These are phyloP conservation scores for Collariella sp. DNA, from an alignment of 495 filamentous ascomycete species.

Conservation along the genomic window DNA sequence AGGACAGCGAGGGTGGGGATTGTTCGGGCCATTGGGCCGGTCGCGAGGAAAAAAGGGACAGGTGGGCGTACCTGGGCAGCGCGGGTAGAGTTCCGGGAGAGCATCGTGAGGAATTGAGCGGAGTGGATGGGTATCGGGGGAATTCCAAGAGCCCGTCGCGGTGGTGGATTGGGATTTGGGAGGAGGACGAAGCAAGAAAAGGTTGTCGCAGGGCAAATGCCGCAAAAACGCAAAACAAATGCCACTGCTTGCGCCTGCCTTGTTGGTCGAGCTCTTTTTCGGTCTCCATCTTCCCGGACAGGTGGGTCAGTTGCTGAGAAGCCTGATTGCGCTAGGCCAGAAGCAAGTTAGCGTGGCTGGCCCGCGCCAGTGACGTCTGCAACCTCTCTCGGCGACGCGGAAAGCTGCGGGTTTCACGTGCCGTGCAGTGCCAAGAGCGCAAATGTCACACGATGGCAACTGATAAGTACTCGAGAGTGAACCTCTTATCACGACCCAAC, in stretches of 20 bases:
- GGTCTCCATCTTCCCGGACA: constrained; percentile 19
- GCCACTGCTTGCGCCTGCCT: constrained; percentile 11
- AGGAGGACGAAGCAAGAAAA: constrained; percentile 10
- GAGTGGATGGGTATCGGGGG: not conserved
- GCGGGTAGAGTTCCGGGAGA: constrained; percentile 51
- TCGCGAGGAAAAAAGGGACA: not conserved
- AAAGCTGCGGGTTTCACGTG: constrained; percentile 5
- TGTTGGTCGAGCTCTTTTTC: constrained; percentile 23
- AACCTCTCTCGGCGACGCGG: not conserved
- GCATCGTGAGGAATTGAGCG: constrained; percentile 41
- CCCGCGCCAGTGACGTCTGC: constrained; percentile 17
- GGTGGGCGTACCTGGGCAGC: constrained; percentile 36
- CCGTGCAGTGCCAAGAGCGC: not conserved
- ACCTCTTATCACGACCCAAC: no score
- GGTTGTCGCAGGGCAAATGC: constrained; percentile 23
- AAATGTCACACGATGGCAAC: no score
- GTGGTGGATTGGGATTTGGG: constrained; percentile 1
- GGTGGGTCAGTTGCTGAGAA: constrained; percentile 8
- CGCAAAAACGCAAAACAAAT: constrained; percentile 21
- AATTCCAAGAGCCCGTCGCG: constrained; percentile 2
- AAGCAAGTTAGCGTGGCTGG: not conserved
- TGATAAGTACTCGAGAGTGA: no score
- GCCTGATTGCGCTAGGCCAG: constrained; percentile 9
- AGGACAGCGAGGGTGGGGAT: constrained; percentile 1
- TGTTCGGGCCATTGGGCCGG: not conserved